These are phyloP conservation scores for Calocybe cyanea DNA, from an alignment of 768 basidiomycete species.

Conservation along the genomic window DNA sequence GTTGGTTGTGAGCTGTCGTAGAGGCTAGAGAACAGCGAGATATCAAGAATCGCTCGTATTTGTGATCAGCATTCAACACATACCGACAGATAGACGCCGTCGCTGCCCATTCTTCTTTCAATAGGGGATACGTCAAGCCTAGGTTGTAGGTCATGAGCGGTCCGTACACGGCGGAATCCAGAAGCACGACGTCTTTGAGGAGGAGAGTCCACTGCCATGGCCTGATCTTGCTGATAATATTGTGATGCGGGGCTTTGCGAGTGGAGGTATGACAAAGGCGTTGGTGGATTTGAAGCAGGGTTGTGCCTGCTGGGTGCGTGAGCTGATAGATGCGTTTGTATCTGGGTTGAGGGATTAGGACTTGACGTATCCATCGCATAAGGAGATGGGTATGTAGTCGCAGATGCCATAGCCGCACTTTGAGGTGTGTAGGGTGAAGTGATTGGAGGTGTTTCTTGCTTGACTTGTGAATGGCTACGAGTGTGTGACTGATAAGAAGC, in stretches of 20 bases:
- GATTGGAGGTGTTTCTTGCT: slow-evolving; percentile 49
- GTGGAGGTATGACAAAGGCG: slow-evolving; percentile 66
- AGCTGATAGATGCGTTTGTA: slow-evolving; percentile 48
- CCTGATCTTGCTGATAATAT: slow-evolving; percentile 60
- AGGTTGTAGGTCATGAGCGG: slow-evolving; percentile 74
- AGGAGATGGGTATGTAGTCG: slow-evolving; percentile 33
- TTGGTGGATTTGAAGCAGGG: slow-evolving; percentile 67
- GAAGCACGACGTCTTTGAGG: slow-evolving; percentile 63
- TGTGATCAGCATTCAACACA: slow-evolving; percentile 28
- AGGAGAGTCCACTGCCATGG: slow-evolving; percentile 68
- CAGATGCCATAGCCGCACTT: slow-evolving; percentile 33
- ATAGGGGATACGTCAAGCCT: slow-evolving; percentile 57
- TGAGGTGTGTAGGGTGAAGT: slow-evolving; percentile 58
- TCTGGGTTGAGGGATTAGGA: slow-evolving; percentile 52
- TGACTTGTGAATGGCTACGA: slow-evolving; percentile 55
- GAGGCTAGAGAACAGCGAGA: slow-evolving; percentile 36
- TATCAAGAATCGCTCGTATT: slow-evolving; percentile 4
- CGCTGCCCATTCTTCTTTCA: slow-evolving; percentile 75
- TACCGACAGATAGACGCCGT: slow-evolving; percentile 79
- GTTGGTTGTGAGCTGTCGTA: slow-evolving; percentile 73
- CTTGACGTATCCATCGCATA: slow-evolving; percentile 67
- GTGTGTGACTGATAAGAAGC: slow-evolving; percentile 51
- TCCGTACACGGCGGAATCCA: slow-evolving; percentile 78
- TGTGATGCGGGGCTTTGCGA: slow-evolving; percentile 47
- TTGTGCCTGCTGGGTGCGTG: slow-evolving; percentile 46